A percentile compares a stretch with the other conserved stretches of the same genome.
These are phyloP conservation scores for Fusarium armeniacum DNA, from an alignment of 2,329 filamentous ascomycete genomes.

Conservation along the genomic window DNA sequence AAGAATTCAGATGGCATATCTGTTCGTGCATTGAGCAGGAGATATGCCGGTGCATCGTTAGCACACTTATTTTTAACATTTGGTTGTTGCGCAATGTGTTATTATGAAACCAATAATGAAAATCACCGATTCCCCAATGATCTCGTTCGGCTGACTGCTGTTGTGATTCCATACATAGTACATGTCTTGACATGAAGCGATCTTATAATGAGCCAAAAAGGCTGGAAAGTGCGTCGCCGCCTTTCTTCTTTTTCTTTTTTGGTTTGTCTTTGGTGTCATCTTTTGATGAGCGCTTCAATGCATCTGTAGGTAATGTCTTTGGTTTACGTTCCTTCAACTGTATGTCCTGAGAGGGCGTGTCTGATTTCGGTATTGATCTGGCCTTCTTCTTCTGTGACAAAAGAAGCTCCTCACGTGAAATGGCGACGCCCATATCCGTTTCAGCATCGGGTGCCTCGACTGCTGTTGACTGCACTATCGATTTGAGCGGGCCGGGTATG, in stretches of 20 bases:
- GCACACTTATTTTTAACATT: conserved; percentile 37
- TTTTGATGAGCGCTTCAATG: conserved; percentile 52
- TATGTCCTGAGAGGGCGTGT: conserved; percentile 2
- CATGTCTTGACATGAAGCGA: conserved; percentile 1
- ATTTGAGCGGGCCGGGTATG: background rate
- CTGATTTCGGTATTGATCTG: conserved; percentile 11
- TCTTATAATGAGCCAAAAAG: conserved; percentile 72
- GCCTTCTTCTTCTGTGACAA: conserved; percentile 13
- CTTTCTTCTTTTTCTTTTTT: conserved; percentile 70
- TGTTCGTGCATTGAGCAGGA: conserved; percentile 48
- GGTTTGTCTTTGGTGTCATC: conserved; percentile 56
- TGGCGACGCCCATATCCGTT: conserved; percentile 49
- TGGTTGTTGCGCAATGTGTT: conserved; percentile 45
- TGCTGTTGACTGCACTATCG: background rate
- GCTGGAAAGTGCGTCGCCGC: conserved; percentile 77
- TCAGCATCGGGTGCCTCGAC: conserved; percentile 1
- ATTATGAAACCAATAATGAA: conserved; percentile 46
- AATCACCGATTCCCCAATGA: conserved; percentile 34
- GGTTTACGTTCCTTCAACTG: conserved; percentile 12
- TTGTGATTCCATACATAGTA: background rate
- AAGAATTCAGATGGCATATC: conserved; percentile 46
- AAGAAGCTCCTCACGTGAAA: conserved; percentile 49
- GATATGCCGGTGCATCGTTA: conserved; percentile 34
- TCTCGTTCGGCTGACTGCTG: background rate
- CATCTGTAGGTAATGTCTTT: conserved; percentile 24